Evolutionary conservation across 495 filamentous ascomycete genomes (phyloP), one percentile per base, ranked within the genome.

Genomic region (Penicillium mononematosum): DNA sequence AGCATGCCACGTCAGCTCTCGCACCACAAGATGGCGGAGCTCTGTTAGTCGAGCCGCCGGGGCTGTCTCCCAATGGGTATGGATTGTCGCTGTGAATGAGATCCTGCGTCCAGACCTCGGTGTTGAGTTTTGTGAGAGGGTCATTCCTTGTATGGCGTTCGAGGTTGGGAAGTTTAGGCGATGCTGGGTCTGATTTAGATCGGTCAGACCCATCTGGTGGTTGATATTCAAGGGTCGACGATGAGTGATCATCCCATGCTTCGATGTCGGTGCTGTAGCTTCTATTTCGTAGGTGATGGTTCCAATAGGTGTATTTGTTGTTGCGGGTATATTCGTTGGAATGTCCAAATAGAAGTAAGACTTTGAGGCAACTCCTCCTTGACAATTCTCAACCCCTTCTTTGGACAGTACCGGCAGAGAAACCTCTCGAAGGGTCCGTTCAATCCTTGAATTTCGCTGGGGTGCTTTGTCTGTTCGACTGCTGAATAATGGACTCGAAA

Each of bases 41-140:
- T 51, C 49, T 17, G 49, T 19, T n/a, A 16, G 0, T 29, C 49
- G 34, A 1, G 19, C 4, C 1, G 34, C 31, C 8, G 7, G 32
- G 5, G 11, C 20, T 2, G 34, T 29, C 38, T 51, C 22, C 49
- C 49, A 51, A 10, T 17, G 36, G 19, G 49, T 38, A 22, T 6
- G 38, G 2, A 51, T n/a, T 12, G 11, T 41, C 29, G 49, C 49
- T 3, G 16, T 41, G n/a, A 51, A 51, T 20, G 49, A 51, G n/a
- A 51, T 17, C 12, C 8, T 41, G 12, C 24, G 24, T 12, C 22
- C 49, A 36, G 49, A 51, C 10, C 20, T 41, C n/a, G 20, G 36
- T 27, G 32, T 41, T 2, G 34, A 5, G 8, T 42, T n/a, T 29
- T 51, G 49, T 27, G 20, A 17, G 2, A 51, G 36, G 2, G 11